Percentiles rank a stretch among this genome's conserved stretches.
phyloP scores from a whole-genome alignment of 164 flowering plant genomes.

The Piper longum region DNA sequence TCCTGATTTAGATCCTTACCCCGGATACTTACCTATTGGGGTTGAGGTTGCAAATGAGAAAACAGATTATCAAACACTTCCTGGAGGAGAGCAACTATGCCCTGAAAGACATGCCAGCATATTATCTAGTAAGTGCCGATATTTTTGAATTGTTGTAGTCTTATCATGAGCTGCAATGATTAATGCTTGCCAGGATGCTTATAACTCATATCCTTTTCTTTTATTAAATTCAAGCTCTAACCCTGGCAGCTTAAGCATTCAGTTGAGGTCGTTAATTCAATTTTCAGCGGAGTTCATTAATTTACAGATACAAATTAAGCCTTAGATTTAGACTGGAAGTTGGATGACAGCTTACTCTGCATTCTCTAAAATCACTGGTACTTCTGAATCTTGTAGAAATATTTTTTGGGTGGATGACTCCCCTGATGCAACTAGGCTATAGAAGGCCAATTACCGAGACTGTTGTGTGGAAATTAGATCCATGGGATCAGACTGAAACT shows the following conservation, averaged over 20 bases:
- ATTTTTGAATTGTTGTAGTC: neutral
- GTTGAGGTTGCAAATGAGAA: conserved; percentile 31
- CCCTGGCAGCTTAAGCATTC: neutral
- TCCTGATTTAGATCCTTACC: conserved; percentile 75
- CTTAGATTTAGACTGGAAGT: too few relatives aligned
- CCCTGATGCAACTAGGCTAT: conserved; percentile 70
- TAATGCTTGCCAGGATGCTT: neutral
- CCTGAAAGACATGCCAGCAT: conserved; percentile 81
- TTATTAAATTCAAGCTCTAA: neutral
- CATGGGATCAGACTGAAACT: conserved; percentile 88
- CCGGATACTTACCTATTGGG: conserved; percentile 52
- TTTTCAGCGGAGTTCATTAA: too few relatives aligned
- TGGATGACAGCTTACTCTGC: too few relatives aligned
- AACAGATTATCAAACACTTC: conserved; percentile 65
- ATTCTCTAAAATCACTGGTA: conserved; percentile 2
- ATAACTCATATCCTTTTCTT: neutral
- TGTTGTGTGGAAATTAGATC: conserved; percentile 92
- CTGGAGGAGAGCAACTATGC: conserved; percentile 77
- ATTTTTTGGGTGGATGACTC: conserved; percentile 69
- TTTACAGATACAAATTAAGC: too few relatives aligned
- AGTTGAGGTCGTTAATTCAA: too few relatives aligned
- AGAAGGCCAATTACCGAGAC: conserved; percentile 78
- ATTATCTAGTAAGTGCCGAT: conserved; percentile 53
- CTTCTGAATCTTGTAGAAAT: conserved; percentile 30
- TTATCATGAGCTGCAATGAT: neutral